phyloP scores from a whole-genome alignment of 805 yeast species.

The Saccharomycopsis malanga region DNA sequence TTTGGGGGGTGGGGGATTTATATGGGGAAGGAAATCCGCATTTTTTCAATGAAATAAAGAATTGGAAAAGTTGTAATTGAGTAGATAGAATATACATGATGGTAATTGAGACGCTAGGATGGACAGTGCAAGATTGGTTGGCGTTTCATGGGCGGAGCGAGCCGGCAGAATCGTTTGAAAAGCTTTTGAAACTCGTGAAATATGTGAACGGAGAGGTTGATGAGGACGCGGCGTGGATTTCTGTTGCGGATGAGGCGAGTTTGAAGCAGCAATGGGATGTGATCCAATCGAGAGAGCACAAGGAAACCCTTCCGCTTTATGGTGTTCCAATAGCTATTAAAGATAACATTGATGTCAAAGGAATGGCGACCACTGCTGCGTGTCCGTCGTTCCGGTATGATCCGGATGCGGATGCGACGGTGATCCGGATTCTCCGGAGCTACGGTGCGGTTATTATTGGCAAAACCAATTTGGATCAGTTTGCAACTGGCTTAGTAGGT shows the following conservation, averaged over 20 bases:
- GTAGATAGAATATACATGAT: too few species aligned
- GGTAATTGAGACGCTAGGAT: too few species aligned
- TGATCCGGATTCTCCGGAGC: conserved; percentile 64
- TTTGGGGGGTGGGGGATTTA: too few species aligned
- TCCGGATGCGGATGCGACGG: conserved; percentile 68
- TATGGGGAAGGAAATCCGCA: too few species aligned
- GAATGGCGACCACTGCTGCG: conserved; percentile 86
- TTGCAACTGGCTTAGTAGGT: conserved; percentile 96
- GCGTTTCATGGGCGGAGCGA: conserved; percentile 56
- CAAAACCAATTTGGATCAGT: conserved; percentile 92
- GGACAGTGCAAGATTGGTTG: conserved; percentile 80
- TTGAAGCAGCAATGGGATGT: conserved; percentile 72
- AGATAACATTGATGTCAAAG: conserved; percentile 87
- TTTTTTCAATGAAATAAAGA: too few species aligned
- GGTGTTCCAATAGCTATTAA: conserved; percentile 96
- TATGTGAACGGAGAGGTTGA: conserved; percentile 24
- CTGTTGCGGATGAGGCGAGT: conserved; percentile 57
- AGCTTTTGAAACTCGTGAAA: conserved; percentile 39
- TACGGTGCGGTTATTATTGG: conserved; percentile 93
- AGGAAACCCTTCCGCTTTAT: conserved; percentile 55
- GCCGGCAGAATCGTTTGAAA: conserved; percentile 50
- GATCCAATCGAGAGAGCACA: conserved; percentile 55
- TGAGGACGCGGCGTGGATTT: conserved; percentile 88
- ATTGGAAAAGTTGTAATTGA: too few species aligned
- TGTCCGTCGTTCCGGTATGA: conserved; percentile 76